Evolutionary conservation across 2,329 filamentous ascomycete species (phyloP).

Genomic region (Magnaporthales sp.): DNA sequence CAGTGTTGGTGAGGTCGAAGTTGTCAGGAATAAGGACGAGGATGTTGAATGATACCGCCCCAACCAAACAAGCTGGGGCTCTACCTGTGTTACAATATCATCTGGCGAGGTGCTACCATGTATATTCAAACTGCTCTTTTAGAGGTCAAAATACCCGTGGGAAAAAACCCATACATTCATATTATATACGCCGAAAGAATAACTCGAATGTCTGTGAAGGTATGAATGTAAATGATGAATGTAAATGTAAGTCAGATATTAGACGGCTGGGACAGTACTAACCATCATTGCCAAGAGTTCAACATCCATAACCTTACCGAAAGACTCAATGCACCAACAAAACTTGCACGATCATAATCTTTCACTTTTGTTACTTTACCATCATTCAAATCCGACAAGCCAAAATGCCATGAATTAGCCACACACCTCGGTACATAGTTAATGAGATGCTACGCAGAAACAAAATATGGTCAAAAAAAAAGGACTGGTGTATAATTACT

Average conservation of each 20-base stretch:
- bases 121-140: neutral
- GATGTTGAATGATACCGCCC: neutral
- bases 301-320: too few species aligned
- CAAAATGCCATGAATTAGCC: neutral
- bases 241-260: too few species aligned
- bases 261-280: too few species aligned
- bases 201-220: too few species aligned
- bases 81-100: neutral
- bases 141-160: neutral
- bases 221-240: too few species aligned
- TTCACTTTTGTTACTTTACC: neutral
- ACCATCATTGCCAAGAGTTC: too few species aligned
- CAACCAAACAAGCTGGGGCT: neutral
- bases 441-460: neutral
- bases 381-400: neutral
- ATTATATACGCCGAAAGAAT: too few species aligned
- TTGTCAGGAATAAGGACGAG: neutral
- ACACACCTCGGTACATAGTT: neutral
- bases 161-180: neutral
- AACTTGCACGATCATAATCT: neutral
- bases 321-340: too few species aligned
- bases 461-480: neutral
- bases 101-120: neutral
- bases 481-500: neutral
- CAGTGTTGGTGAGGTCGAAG: conserved; percentile 13